Percentiles rank a stretch among this genome's conserved stretches.
Evolutionary conservation across 805 yeast genomes (phyloP).

Genomic region (Wickerhamomyces chambardii): DNA sequence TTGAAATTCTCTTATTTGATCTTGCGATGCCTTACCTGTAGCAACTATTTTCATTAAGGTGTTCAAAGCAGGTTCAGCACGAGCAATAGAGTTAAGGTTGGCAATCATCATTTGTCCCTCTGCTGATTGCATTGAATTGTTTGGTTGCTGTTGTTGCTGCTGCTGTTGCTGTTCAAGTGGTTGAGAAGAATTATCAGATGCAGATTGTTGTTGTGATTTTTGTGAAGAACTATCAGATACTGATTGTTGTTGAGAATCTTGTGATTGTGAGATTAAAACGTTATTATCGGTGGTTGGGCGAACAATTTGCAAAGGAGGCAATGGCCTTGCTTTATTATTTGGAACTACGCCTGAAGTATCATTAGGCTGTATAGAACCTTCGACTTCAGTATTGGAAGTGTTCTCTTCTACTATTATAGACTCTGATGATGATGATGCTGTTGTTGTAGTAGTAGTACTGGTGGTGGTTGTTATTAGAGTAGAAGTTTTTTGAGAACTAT

Average conservation of each 20-base stretch:
- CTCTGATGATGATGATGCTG: not conserved
- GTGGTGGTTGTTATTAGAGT: no score
- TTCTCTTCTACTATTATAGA: no score
- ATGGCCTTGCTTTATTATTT: not conserved
- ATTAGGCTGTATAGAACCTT: no score
- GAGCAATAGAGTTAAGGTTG: conserved; percentile 76
- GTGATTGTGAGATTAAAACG: not conserved
- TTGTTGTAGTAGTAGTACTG: not conserved
- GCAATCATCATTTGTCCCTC: conserved; percentile 78
- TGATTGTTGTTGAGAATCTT: not conserved
- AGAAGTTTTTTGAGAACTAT: no score
- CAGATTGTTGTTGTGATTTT: not conserved
- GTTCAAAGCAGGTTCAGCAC: conserved; percentile 57
- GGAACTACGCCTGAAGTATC: no score
- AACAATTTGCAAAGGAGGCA: not conserved
- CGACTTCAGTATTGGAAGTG: no score
- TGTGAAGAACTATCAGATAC: not conserved
- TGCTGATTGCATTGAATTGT: conserved; percentile 39
- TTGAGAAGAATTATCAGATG: conserved; percentile 1
- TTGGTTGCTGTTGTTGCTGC: conserved; percentile 16
- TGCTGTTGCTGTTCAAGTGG: conserved; percentile 5
- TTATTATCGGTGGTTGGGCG: not conserved
- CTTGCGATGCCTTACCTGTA: conserved; percentile 63
- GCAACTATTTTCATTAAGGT: conserved; percentile 82
- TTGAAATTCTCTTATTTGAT: conserved; percentile 72